Base-by-base conservation (phyloP, 2,329 filamentous ascomycete genomes). In the Penicillium fuscoglaucum region DNA sequence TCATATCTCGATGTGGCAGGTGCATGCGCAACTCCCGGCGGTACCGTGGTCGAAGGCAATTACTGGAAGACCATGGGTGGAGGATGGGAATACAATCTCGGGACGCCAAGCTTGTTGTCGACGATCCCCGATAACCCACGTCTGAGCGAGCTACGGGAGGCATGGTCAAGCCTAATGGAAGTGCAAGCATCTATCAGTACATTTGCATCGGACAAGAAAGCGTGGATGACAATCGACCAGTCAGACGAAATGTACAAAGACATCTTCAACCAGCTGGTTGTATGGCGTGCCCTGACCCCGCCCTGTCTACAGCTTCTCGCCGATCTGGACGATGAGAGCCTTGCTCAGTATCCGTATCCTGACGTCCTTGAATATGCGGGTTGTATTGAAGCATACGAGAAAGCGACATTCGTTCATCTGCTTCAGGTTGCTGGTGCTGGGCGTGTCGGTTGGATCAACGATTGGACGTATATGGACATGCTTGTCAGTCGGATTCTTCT, bases 1-100 rank as follows among this genome's bases (percentile, higher is more conserved):
- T 75, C 72, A 2, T 76, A 75, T 55, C 72, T 77, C 19, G 74
- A 77, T 48, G 74, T 76, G 21, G 74, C 74, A 0, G 74, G 74
- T 29, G 71, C 75, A 12, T 75, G 74, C 55, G 72, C 73, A 5
- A 74, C 72, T 6, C 70, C 71, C 21, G 72, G 75, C 29, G 73
- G 71, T 3, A 75, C 74, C 4, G 65, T 76, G 8, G 71, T 76
- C 12, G 66, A 74, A 50, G 74, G 74, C 3, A 72, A 70, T 57
- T 77, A 77, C 52, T 76, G 74, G 74, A 68, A 70, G 57, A 74
- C 71, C 1, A 65, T 73, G n/a, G 74, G 69, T 5, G 70, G 72
- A 8, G 72, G 70, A 3, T 76, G 73, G 73, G 72, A 76, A 57
- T 74, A 74, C 55, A 74, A 74, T 48, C 62, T 73, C 15, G 70